Evolutionary conservation across 2,329 filamentous ascomycete genomes (phyloP), one percentile per base, ranked within the genome.

Genomic region (Xylaria sp.): DNA sequence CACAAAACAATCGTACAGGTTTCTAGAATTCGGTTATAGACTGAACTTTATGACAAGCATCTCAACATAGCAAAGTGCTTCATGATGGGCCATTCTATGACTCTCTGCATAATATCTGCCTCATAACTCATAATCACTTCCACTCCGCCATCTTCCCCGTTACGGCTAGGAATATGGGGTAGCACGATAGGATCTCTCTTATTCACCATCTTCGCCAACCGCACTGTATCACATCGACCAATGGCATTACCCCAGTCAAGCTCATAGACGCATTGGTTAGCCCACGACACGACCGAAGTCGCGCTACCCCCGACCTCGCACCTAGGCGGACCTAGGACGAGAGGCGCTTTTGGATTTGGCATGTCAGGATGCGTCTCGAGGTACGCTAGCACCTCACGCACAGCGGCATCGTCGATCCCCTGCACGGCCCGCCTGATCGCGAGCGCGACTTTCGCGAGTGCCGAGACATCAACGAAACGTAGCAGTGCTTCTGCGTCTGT

Each of bases 251-350:
- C 78, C 77, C 77, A 79, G 32, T 76, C 60, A 2, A 79, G 70
- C 51, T 73, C 73, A 44, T 75, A 77, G 18, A 70, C 64, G 3
- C 61, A 66, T 55, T 79, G 68, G 34, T 76, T 75, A 0, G 78
- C 78, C 77, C 78, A 79, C 9, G 77, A 78, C n/a, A 79, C 76
- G 13, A 78, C 72, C n/a, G 75, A 77, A 6, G 76, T 72, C 9
- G 69, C 71, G 44, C 52, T 61, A 2, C 66, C 58, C n/a, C 55
- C 59, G 0, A n/a, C 57, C 1, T 65, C 48, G 28, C 41, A 32
- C 9, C 59, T 56, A 9, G 63, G 63, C 25, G 59, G 66, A 2
- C 65, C 65, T 0, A 68, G 46, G 46, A 65, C 50, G 8, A 70
- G 59, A 13, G 57, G 46, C 10, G 34, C 57, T 52, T 62, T 46